These are phyloP conservation scores for Massariosphaeria phaeospora DNA, from an alignment of 495 filamentous ascomycete species.

Conservation along the genomic window DNA sequence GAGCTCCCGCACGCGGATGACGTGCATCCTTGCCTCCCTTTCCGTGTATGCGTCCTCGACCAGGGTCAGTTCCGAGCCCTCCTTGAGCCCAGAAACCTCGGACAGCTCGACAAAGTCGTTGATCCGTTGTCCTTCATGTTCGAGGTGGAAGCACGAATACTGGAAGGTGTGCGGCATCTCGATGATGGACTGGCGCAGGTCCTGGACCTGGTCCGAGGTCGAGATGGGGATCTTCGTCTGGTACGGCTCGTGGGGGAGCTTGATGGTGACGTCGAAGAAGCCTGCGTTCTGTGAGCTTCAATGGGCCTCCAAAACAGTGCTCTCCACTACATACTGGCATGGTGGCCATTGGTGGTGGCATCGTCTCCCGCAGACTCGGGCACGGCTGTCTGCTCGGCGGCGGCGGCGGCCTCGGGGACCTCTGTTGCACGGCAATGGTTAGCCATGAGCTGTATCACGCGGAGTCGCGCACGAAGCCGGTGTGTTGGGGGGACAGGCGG, in stretches of 20 bases:
- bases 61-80: constrained; percentile 69
- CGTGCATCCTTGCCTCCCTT: constrained; percentile 93
- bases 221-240: constrained; percentile 85
- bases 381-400: not conserved
- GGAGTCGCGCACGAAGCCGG: not conserved
- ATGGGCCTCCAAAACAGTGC: not conserved
- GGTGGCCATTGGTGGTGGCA: constrained; percentile 4
- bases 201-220: constrained; percentile 91
- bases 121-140: constrained; percentile 75
- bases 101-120: constrained; percentile 94
- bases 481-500: not conserved
- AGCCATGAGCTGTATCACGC: constrained; percentile 2
- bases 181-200: constrained; percentile 93
- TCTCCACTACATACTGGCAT: not conserved
- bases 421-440: constrained; percentile 7
- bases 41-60: constrained; percentile 97
- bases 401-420: constrained; percentile 13
- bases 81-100: constrained; percentile 73
- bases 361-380: constrained; percentile 3
- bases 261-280: constrained; percentile 76
- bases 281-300: constrained; percentile 2
- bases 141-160: constrained; percentile 98
- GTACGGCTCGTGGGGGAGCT: constrained; percentile 73
- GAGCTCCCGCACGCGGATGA: constrained; percentile 83
- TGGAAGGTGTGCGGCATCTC: constrained; percentile 90